phyloP scores from a whole-genome alignment of 208 protist genomes.

The Trypanosoma boissoni region DNA sequence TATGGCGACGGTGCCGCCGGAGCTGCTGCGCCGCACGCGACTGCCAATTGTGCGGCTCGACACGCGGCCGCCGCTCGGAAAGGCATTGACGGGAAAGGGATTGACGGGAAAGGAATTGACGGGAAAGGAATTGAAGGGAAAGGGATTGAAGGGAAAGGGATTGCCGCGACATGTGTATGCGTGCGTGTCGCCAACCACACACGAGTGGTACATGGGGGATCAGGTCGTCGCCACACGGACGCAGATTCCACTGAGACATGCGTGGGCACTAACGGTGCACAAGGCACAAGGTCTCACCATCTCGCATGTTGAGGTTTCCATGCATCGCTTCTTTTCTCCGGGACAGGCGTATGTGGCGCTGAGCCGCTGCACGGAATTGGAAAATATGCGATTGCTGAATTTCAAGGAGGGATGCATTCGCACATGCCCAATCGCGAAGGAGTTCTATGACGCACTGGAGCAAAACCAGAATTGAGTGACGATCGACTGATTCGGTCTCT shows the following conservation, averaged over 20 bases:
- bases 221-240: slow-evolving; percentile 36
- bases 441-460: slow-evolving; percentile 42
- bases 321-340: slow-evolving; percentile 45
- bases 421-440: slow-evolving; percentile 44
- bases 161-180: slow-evolving; percentile 38
- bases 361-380: slow-evolving; percentile 51
- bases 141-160: background rate
- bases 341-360: slow-evolving; percentile 84
- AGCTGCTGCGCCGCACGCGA: slow-evolving; percentile 22
- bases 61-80: slow-evolving; percentile 9
- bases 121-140: no score
- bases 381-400: slow-evolving; percentile 40
- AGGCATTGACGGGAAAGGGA: background rate
- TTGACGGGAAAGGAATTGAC: no score
- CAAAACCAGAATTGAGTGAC: no score
- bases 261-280: slow-evolving; percentile 95
- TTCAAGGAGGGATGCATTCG: slow-evolving; percentile 34
- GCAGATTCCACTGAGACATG: slow-evolving; percentile 89
- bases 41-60: slow-evolving; percentile 56
- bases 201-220: slow-evolving; percentile 44
- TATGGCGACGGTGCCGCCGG: slow-evolving; percentile 25
- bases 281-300: slow-evolving; percentile 93
- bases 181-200: slow-evolving; percentile 35
- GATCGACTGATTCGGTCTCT: no score
- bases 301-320: slow-evolving; percentile 50